These are phyloP conservation scores for Ramaria sp. DNA, from an alignment of 768 basidiomycete genomes.

Conservation along the genomic window DNA sequence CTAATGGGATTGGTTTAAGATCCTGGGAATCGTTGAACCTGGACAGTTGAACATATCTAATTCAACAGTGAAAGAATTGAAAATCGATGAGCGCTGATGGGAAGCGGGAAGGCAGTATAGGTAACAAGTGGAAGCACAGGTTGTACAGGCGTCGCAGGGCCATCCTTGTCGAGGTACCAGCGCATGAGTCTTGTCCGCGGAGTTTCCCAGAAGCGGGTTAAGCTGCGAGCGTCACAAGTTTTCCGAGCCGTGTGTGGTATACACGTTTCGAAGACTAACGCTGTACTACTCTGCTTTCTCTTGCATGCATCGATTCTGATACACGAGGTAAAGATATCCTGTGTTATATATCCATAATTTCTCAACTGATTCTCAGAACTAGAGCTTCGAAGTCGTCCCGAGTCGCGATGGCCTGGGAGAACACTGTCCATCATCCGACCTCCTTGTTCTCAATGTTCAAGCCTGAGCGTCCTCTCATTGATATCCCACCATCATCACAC, in stretches of 20 bases:
- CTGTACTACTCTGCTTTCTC: not conserved
- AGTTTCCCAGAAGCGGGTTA: not conserved
- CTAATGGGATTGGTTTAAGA: no score
- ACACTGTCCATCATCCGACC: not conserved
- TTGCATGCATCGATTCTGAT: constrained; percentile 7
- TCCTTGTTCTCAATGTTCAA: not conserved
- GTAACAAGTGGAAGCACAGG: no score
- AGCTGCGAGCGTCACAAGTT: not conserved
- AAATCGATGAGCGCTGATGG: no score
- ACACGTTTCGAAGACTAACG: not conserved
- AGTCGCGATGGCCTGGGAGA: constrained; percentile 1
- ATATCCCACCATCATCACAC: not conserved
- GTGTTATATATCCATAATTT: not conserved
- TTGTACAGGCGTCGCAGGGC: not conserved
- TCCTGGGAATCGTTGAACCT: no score
- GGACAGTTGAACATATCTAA: no score
- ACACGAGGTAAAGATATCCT: not conserved
- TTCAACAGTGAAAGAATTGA: no score
- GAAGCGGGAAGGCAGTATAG: no score
- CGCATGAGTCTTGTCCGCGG: not conserved
- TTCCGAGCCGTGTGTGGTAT: not conserved
- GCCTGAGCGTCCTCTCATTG: not conserved
- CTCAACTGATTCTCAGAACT: not conserved
- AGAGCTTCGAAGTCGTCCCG: not conserved
- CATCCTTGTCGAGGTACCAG: not conserved